Evolutionary conservation across 177 flowering plant species (phyloP).

Genomic region (Vitis hybrid): DNA sequence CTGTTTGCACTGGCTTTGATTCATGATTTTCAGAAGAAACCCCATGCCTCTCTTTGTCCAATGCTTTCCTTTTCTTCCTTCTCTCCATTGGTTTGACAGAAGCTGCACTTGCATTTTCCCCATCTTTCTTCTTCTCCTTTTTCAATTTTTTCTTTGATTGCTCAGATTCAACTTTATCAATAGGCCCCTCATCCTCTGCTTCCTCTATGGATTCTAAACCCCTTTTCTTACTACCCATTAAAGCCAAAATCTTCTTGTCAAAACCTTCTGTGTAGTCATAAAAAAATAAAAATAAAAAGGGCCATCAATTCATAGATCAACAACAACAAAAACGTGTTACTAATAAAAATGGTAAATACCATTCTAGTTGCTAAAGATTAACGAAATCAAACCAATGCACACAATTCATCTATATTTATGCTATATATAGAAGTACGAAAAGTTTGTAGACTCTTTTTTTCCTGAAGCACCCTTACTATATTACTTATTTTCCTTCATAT

Average conservation of each 20-base stretch:
- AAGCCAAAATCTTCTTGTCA: neutral
- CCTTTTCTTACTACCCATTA: slow-evolving; percentile 56
- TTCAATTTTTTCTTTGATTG: slow-evolving; percentile 36
- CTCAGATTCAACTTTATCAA: slow-evolving; percentile 5
- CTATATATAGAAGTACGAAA: too few species aligned
- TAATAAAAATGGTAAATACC: too few species aligned
- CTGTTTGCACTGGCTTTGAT: slow-evolving; percentile 12
- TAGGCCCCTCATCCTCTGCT: slow-evolving; percentile 16
- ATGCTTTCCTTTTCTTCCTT: slow-evolving; percentile 63
- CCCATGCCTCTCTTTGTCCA: slow-evolving; percentile 56
- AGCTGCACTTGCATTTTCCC: slow-evolving; percentile 11
- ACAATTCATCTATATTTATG: too few species aligned
- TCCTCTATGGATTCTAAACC: slow-evolving; percentile 24
- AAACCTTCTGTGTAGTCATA: neutral
- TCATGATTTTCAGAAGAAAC: slow-evolving; percentile 15
- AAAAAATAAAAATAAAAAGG: neutral
- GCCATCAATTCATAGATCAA: neutral
- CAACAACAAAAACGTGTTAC: neutral
- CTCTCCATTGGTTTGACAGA: slow-evolving; percentile 77
- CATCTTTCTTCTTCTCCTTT: slow-evolving; percentile 26
- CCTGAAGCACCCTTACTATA: too few species aligned
- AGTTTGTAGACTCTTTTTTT: too few species aligned
- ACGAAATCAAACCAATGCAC: too few species aligned
- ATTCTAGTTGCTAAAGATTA: too few species aligned
- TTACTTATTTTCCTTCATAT: too few species aligned